Percentiles rank a stretch among this genome's conserved stretches.
Evolutionary conservation across 2,329 filamentous ascomycete genomes (phyloP).

Genomic region (Colletotrichum sp.): DNA sequence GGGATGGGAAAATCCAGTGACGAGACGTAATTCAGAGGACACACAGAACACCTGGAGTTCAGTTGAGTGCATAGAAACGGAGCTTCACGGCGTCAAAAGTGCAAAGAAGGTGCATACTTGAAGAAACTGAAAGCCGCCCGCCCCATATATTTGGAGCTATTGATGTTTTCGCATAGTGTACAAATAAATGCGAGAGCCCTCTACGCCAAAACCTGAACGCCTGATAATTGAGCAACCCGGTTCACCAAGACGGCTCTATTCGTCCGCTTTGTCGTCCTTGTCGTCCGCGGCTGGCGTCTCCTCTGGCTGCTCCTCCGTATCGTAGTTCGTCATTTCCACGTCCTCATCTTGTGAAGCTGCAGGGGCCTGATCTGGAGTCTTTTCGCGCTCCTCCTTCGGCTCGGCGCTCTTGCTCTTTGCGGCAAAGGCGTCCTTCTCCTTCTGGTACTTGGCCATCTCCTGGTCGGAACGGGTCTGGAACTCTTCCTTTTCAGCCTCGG

Average conservation of each 20-base stretch:
- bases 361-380: slow-evolving; percentile 20
- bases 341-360: slow-evolving; percentile 48
- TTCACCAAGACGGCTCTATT: neutral
- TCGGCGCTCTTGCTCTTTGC: slow-evolving; percentile 27
- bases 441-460: slow-evolving; percentile 44
- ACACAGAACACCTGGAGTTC: slow-evolving; percentile 13
- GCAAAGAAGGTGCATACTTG: neutral
- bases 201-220: slow-evolving; percentile 15
- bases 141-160: neutral
- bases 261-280: slow-evolving; percentile 16
- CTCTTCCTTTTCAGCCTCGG: slow-evolving; percentile 53
- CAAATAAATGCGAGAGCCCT: slow-evolving; percentile 2
- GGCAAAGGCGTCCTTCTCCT: slow-evolving; percentile 39
- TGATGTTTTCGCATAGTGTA: slow-evolving; percentile 12
- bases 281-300: slow-evolving; percentile 17
- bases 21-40: neutral
- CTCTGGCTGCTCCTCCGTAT: slow-evolving; percentile 42
- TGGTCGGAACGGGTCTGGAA: slow-evolving; percentile 49
- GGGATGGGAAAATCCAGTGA: neutral
- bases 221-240: neutral
- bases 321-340: slow-evolving; percentile 53
- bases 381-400: slow-evolving; percentile 22
- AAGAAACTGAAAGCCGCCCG: neutral
- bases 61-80: slow-evolving; percentile 1
- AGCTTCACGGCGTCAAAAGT: slow-evolving; percentile 10